Percentiles rank a stretch among this genome's conserved stretches.
Evolutionary conservation across 2,329 filamentous ascomycete species (phyloP).

Genomic region (Fusarium sp.): DNA sequence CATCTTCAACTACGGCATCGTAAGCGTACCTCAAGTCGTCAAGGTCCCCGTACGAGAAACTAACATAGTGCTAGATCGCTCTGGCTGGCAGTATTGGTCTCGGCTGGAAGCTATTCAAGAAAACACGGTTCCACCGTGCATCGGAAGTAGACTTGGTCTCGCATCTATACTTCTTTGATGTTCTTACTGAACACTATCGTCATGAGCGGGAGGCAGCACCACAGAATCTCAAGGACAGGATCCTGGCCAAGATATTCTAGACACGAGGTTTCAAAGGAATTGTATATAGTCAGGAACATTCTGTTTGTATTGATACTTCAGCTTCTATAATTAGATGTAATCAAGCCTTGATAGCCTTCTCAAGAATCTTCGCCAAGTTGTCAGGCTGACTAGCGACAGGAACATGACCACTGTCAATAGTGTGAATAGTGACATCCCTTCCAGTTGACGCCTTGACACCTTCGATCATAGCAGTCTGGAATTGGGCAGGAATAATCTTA

Average conservation of each 20-base stretch:
- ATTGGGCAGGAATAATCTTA: neutral
- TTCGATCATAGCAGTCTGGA: conserved; percentile 24
- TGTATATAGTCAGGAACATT: fast-evolving
- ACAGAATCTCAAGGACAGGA: neutral
- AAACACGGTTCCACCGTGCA: neutral
- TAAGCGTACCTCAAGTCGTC: fast-evolving
- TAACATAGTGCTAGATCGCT: neutral
- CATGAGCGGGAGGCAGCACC: neutral
- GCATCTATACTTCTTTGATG: neutral
- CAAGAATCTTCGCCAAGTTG: neutral
- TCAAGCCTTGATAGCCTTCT: conserved; percentile 7
- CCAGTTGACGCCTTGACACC: neutral
- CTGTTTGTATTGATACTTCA: neutral
- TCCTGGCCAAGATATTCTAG: neutral
- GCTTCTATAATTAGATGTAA: fast-evolving
- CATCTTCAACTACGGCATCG: neutral
- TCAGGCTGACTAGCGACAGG: conserved; percentile 18
- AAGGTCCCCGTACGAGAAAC: too few species aligned
- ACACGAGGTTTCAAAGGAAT: neutral
- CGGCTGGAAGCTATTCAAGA: neutral
- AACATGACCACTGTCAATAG: conserved; percentile 4
- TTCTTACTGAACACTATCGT: neutral
- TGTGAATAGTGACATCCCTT: conserved; percentile 5
- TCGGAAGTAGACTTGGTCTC: neutral
- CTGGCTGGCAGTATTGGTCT: neutral